Conservation (phyloP, 495 filamentous ascomycete species). For the Podospora didyma region DNA sequence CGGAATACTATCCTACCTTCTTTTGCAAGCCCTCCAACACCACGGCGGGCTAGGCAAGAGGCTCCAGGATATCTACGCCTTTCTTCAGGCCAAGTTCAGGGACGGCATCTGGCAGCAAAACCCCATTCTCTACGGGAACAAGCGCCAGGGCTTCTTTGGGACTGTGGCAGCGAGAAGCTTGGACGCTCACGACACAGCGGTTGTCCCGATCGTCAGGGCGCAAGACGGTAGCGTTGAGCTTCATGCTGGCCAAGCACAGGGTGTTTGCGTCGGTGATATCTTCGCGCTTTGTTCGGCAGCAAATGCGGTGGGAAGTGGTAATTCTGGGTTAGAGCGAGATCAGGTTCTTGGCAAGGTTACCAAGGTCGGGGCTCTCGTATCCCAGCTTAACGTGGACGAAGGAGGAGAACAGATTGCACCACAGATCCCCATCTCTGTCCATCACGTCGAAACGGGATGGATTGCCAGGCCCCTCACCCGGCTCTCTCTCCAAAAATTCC, state of each 20-base stretch:
- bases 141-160: not conserved
- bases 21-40: not conserved
- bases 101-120: not conserved
- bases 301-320: not conserved
- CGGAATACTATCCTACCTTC: constrained; percentile 2
- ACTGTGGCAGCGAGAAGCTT: not conserved
- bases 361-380: not conserved
- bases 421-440: not conserved
- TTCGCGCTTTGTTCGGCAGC: not conserved
- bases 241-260: constrained; percentile 4
- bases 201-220: not conserved
- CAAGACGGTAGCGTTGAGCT: not conserved
- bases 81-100: not conserved
- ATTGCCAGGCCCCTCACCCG: not conserved
- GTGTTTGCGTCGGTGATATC: not conserved
- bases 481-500: not conserved
- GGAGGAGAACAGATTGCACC: too few relatives aligned
- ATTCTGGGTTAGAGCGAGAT: not conserved
- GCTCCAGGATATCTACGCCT: not conserved
- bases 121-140: constrained; percentile 1
- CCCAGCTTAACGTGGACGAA: not conserved
- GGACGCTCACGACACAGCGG: not conserved
- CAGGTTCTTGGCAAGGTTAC: not conserved
- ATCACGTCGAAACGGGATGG: not conserved
- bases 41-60: not conserved